These are phyloP conservation scores for Teratosphaeria pseudoeucalypti DNA, from an alignment of 2,329 filamentous ascomycete genomes.

Conservation along the genomic window DNA sequence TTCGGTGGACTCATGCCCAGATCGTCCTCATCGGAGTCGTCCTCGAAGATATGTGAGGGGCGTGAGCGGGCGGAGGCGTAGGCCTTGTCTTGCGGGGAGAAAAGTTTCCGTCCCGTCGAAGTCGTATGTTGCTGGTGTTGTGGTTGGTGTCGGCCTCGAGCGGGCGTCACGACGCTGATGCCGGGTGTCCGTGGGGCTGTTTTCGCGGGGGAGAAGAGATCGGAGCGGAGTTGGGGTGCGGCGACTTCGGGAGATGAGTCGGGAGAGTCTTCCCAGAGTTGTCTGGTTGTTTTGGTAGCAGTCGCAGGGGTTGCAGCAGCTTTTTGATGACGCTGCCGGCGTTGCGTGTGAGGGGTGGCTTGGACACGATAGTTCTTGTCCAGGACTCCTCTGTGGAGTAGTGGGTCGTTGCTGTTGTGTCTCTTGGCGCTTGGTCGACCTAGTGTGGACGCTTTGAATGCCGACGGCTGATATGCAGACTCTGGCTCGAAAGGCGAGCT, in stretches of 20 bases:
- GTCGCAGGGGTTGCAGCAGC: slow-evolving; percentile 23
- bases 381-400: slow-evolving; percentile 72
- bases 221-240: slow-evolving; percentile 71
- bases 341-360: slow-evolving; percentile 62
- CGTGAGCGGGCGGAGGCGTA: slow-evolving; percentile 10
- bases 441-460: not conserved
- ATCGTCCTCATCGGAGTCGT: slow-evolving; percentile 48
- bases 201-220: slow-evolving; percentile 51
- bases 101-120: slow-evolving; percentile 26
- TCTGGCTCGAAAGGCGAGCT: slow-evolving; percentile 43
- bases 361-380: slow-evolving; percentile 94
- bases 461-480: slow-evolving; percentile 31
- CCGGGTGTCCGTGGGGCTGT: slow-evolving; percentile 59
- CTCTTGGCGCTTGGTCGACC: slow-evolving; percentile 14
- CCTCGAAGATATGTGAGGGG: slow-evolving; percentile 14
- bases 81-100: slow-evolving; percentile 21
- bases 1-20: slow-evolving; percentile 70
- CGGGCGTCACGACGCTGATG: slow-evolving; percentile 69
- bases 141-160: slow-evolving; percentile 9
- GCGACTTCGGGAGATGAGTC: slow-evolving; percentile 56
- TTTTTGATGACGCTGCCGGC: slow-evolving; percentile 20
- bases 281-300: slow-evolving; percentile 13
- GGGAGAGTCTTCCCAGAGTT: slow-evolving; percentile 35
- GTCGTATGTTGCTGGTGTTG: slow-evolving; percentile 14
- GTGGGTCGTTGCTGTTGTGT: slow-evolving; percentile 52